Base-by-base conservation (phyloP, 2,329 filamentous ascomycete genomes). In the Botryotinia globosa region DNA sequence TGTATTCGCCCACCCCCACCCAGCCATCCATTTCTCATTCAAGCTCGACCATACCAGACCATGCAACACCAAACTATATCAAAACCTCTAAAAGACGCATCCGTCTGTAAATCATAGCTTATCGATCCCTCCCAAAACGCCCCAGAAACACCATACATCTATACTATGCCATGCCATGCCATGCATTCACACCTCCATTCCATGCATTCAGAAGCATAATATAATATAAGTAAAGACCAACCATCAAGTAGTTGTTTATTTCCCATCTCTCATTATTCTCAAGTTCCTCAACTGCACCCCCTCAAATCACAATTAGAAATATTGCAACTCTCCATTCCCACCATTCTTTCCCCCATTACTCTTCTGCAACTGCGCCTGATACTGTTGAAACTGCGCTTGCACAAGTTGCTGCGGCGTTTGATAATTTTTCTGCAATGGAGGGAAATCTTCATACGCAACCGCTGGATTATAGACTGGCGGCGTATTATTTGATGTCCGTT, bases 401-500 rank as follows among this genome's bases (percentile, higher is more conserved):
- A 80, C 77, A 14, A 79, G 73, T 74, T 80, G 79, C 62, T 81
- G 79, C 22, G 78, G 79, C 9, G 76, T 79, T 64, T 80, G 79
- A 72, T 80, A 78, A 29, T 78, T 77, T 44, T 80, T 80, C 37
- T 80, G 80, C 18, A 81, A 70, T 1, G 79, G 79, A 4, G 80
- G 80, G 69, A 81, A 81, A 66, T 81, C 80, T 65, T 81, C 80
- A 69, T 81, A 81, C 1, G 79, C 75, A 22, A 81, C 78, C 14
- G 77, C 78, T 22, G 77, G 76, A 51, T 79, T 78, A 74, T 80
- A 81, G 10, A 72, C 72, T 56, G 78, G 75, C 3, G 76, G 74
- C 6, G 82, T 79, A 16, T 81, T 81, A 64, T 82, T 83, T 16
- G 83, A 83, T 44, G 82, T 82, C 51, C 85, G 83, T 62, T 85